These are phyloP conservation scores for Coelastrella sp. DNA, from an alignment of 139 green algal species.

Conservation along the genomic window DNA sequence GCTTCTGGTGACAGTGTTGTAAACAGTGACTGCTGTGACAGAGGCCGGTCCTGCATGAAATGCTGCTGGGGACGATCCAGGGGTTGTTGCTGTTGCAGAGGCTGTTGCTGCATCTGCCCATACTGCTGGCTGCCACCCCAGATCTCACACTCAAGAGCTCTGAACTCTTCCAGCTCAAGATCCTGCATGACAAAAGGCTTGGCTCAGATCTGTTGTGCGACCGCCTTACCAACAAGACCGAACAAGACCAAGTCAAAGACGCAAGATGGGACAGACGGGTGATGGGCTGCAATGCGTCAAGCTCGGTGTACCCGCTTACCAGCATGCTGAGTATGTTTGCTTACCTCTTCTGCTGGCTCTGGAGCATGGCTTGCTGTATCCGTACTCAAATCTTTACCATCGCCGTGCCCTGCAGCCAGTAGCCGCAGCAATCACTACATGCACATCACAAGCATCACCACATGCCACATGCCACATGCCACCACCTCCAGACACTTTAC, in stretches of 20 bases:
- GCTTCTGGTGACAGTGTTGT: background rate
- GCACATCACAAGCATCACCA: background rate
- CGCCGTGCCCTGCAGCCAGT: background rate
- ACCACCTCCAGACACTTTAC: too few species aligned
- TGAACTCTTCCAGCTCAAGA: conserved; percentile 74
- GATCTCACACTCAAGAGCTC: conserved; percentile 71
- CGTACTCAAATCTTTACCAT: background rate
- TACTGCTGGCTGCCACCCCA: background rate
- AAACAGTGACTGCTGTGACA: background rate
- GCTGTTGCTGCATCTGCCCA: background rate
- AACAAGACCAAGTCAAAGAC: background rate
- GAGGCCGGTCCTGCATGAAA: background rate
- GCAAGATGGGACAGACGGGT: too few species aligned
- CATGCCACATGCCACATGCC: background rate
- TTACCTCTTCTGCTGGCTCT: background rate
- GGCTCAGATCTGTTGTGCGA: background rate
- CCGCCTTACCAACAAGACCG: background rate
- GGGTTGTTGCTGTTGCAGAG: conserved; percentile 1
- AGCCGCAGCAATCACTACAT: background rate
- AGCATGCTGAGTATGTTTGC: background rate
- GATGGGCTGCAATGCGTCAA: too few species aligned
- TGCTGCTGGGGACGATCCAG: background rate
- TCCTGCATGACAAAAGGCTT: conserved; percentile 47
- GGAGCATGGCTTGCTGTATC: background rate
- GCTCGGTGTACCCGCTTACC: too few species aligned